Base-by-base conservation (phyloP, 2,329 filamentous ascomycete species). In the Myriangium duriaei region DNA sequence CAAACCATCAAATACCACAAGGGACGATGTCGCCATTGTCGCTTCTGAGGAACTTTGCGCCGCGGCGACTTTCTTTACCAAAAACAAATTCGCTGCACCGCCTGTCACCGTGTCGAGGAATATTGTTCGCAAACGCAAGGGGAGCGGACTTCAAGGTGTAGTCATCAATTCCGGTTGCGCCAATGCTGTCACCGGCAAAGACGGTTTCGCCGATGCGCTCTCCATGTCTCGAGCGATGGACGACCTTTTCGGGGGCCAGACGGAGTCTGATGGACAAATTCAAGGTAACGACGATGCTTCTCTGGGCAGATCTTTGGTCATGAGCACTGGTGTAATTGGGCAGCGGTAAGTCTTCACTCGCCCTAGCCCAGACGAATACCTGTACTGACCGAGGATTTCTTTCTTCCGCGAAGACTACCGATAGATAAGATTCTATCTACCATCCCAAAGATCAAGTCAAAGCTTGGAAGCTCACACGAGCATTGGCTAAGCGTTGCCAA, bases 251-350 rank as follows among this genome's bases (percentile, higher is more conserved):
- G 46, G 55, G 4, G 46, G 56, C 12, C 11, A 30, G 31, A 13
- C 32, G n/a, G 15, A 30, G 16, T 14, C 2, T 16, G 17, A 30
- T n/a, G 29, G 14, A 3, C 6, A 2, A 14, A 44, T 52, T 40
- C 49, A 44, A 42, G 3, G 55, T 56, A 31, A 63, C 65, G 47
- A 62, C 61, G 9, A 57, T 61, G 30, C 64, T 67, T n/a, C n/a
- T n/a, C 5, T n/a, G 24, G 7, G 17, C 14, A 70, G 68, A 47
- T 91, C 84, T n/a, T 69, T 98, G 33, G 88, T 96, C 44, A 96
- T 98, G 91, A 95, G 86, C 58, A 98, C 91, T 2, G 91, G 91
- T 39, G 91, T 98, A 31, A 98, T 98, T 55, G 91, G 91, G 6
- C 88, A 96, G 62, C 77, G 83, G 78, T 79, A 57, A 47, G 62